Base-by-base conservation (phyloP, 441 rosid genomes). In the Syzygium syzygioides region DNA sequence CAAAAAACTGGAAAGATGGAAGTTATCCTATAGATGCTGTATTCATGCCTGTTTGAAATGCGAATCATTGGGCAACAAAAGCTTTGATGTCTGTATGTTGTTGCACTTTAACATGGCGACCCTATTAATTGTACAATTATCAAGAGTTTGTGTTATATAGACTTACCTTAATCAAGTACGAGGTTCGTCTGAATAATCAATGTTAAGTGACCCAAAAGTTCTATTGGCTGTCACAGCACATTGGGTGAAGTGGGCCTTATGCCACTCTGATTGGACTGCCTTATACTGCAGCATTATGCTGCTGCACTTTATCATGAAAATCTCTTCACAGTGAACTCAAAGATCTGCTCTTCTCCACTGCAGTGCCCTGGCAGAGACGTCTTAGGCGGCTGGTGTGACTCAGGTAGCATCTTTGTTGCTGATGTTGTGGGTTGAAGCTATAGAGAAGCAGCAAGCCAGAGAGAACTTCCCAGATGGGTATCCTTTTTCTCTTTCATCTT, bases 341-440 rank as follows among this genome's bases (percentile, higher is more conserved):
- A n/a, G 9, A 34, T 62, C 83, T 30, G 45, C 80, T 71, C 56
- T 57, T 62, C 66, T 57, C 86, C 88, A 80, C 30, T 92, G 92
- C 94, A 94, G 96, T 92, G 93, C 89, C 91, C 90, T 14, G 90
- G 91, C 91, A 90, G 89, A 88, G 97, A 94, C 87, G 87, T 94
- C 30, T n/a, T 93, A 86, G 96, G 95, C 10, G 96, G 97, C 64
- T 95, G 97, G 97, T 93, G 96, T 52, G 95, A 94, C 90, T 95
- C 96, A 2, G 95, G 95, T 50, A 93, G 95, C 91, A 91, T 94
- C 84, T 94, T 94, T 20, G 89, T 95, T 86, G 96, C 93, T 53
- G 96, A 95, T 45, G 89, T 94, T 79, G 91, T 71, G 60, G 88
- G 91, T 64, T 90, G 87, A 85, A 87, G 54, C 88, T 28, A 52